These are phyloP conservation scores for Stenocarpella maydis DNA, from an alignment of 2,329 filamentous ascomycete species.

Conservation along the genomic window DNA sequence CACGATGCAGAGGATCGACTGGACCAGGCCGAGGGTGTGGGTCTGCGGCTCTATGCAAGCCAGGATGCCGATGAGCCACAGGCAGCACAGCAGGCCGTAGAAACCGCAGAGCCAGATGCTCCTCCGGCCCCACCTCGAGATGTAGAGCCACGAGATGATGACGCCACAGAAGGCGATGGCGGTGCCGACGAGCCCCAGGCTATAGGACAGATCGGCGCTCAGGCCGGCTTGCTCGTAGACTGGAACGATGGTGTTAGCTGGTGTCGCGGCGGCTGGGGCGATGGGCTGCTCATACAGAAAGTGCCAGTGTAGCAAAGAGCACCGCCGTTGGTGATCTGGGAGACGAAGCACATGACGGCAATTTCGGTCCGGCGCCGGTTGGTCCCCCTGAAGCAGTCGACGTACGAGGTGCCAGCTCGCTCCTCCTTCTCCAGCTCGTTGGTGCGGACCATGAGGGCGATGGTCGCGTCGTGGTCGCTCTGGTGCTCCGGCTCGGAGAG, in stretches of 20 bases:
- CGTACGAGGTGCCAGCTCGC: slow-evolving; percentile 49
- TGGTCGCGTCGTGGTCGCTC: slow-evolving; percentile 47
- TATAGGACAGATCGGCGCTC: slow-evolving; percentile 47
- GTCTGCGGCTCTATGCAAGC: slow-evolving; percentile 48
- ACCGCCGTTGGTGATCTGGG: slow-evolving; percentile 52
- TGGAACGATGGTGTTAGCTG: background rate
- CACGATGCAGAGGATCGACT: slow-evolving; percentile 52
- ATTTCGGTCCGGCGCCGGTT: slow-evolving; percentile 57
- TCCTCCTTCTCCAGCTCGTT: slow-evolving; percentile 55
- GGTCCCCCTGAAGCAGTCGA: slow-evolving; percentile 57
- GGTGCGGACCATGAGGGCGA: slow-evolving; percentile 55
- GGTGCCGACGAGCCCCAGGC: slow-evolving; percentile 52
- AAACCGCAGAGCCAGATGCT: slow-evolving; percentile 53
- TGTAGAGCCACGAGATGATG: slow-evolving; percentile 53
- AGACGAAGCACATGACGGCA: slow-evolving; percentile 50
- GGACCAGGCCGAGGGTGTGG: slow-evolving; percentile 48
- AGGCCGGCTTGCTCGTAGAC: slow-evolving; percentile 56
- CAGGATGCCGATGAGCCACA: slow-evolving; percentile 55
- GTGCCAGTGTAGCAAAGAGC: slow-evolving; percentile 52
- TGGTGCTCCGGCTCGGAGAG: slow-evolving; percentile 42
- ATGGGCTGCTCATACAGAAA: slow-evolving; percentile 43
- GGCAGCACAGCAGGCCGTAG: slow-evolving; percentile 47
- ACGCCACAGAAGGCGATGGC: slow-evolving; percentile 54
- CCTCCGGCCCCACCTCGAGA: slow-evolving; percentile 52
- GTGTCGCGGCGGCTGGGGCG: background rate